Evolutionary conservation across 2,329 filamentous ascomycete genomes (phyloP), one percentile per base, ranked within the genome.

Genomic region (Incumbomyces delicatus): DNA sequence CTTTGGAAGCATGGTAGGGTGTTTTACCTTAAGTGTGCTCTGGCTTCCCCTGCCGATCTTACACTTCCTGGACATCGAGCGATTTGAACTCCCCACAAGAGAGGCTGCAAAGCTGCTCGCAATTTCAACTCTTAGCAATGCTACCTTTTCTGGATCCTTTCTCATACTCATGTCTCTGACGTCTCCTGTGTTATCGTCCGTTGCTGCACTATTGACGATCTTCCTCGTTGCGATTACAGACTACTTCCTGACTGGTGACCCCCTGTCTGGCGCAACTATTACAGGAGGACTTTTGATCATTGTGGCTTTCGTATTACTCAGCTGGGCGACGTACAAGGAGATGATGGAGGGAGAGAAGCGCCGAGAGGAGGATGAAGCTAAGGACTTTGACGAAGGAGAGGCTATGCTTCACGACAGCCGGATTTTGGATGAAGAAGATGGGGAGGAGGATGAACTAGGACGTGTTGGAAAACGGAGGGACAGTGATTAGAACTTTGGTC

Each of bases 161-260:
- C 75, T 96, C 6, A 85, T 95, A 30, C 76, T 98, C 44, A 96
- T 98, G 60, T 88, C 83, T 13, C 75, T 98, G 22, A 98, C 92
- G 0, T 90, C 84, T 14, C 92, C 92, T 1, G 92, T 98, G 2
- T 73, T 98, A 3, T 90, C 84, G 48, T 94, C 85, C 14, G 92
- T 98, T 10, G 92, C 92, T 1, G 87, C 90, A 2, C 77, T 98
- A 6, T 73, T 98, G 39, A 98, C 92, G 17, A 98, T 98, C 55
- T 96, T 98, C 73, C 79, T 96, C 50, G 92, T 98, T 6, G 92
- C 90, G 1, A 71, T 96, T 27, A 86, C 86, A 46, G 92, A 98
- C 66, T 94, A 92, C 80, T 62, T 89, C 47, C 72, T 89, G 36
- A 94, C 87, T 0, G 87, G 90, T 41, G 75, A 83, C 57, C 78